Conservation (phyloP, 805 yeast species). For the Maudiozyma bulderi region DNA sequence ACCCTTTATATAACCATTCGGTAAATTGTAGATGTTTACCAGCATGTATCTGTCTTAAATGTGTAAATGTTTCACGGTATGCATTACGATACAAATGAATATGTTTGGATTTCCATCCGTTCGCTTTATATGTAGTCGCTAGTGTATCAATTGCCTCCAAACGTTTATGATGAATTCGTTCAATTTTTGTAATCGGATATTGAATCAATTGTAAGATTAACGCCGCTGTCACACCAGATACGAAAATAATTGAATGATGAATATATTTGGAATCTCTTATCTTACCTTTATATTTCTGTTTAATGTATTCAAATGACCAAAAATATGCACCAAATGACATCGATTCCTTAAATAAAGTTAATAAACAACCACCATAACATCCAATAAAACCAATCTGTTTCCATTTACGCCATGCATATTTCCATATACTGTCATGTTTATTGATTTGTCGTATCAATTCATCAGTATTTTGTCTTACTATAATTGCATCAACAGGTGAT, state of each 20-base stretch:
- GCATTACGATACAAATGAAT: slow-evolving; percentile 23
- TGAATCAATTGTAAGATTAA: slow-evolving; percentile 65
- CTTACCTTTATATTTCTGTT: slow-evolving; percentile 52
- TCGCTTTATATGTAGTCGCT: background rate
- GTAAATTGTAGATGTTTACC: slow-evolving; percentile 38
- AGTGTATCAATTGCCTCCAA: slow-evolving; percentile 44
- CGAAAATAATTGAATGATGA: slow-evolving; percentile 35
- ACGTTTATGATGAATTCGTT: slow-evolving; percentile 67
- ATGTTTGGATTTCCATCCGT: background rate
- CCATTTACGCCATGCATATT: slow-evolving; percentile 59
- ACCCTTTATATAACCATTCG: slow-evolving; percentile 71
- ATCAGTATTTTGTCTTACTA: slow-evolving; percentile 67
- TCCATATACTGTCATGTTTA: slow-evolving; percentile 64
- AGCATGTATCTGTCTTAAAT: slow-evolving; percentile 43
- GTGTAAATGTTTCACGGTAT: slow-evolving; percentile 64
- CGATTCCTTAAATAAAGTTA: slow-evolving; percentile 69
- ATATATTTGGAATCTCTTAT: slow-evolving; percentile 29
- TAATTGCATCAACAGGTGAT: slow-evolving; percentile 88
- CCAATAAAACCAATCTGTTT: slow-evolving; percentile 70
- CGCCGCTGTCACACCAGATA: slow-evolving; percentile 88
- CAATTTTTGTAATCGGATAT: slow-evolving; percentile 73
- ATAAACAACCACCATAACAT: slow-evolving; percentile 82
- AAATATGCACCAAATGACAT: slow-evolving; percentile 80
- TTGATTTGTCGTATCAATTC: slow-evolving; percentile 53
- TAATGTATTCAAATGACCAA: slow-evolving; percentile 68